These are phyloP conservation scores for Linnemannia zychae DNA, from an alignment of 192 early-diverging fungal species.

Conservation along the genomic window DNA sequence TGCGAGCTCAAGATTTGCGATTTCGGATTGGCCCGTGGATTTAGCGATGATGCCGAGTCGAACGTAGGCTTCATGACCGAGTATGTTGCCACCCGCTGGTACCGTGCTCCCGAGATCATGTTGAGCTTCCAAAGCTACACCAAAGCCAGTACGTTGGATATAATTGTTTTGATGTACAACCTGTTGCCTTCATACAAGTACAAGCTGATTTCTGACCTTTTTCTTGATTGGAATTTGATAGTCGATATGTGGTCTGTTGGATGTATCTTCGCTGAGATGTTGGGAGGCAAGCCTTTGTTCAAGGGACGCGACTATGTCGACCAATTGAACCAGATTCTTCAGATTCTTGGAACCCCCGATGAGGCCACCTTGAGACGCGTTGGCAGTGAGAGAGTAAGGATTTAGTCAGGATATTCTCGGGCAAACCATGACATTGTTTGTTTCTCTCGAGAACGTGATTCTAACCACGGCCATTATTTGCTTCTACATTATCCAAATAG, in stretches of 20 bases:
- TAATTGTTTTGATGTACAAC: neutral
- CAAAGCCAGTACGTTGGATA: constrained; percentile 86
- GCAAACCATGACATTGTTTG: neutral
- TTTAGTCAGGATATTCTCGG: neutral
- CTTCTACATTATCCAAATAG: constrained; percentile 36
- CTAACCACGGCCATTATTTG: neutral
- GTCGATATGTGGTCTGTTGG: constrained; percentile 99
- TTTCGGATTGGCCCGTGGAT: constrained; percentile 97
- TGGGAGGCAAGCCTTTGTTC: constrained; percentile 94
- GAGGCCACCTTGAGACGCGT: constrained; percentile 89
- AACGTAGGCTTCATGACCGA: constrained; percentile 99
- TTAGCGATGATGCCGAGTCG: constrained; percentile 81
- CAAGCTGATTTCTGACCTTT: neutral
- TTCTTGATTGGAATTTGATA: constrained; percentile 12
- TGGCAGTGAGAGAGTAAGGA: constrained; percentile 86
- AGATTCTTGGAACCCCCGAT: constrained; percentile 94
- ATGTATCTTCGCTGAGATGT: constrained; percentile 98
- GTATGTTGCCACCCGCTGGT: constrained; percentile 99
- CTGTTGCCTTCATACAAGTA: neutral
- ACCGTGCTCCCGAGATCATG: constrained; percentile 99
- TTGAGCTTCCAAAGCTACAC: constrained; percentile 97
- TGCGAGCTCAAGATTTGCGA: constrained; percentile 99
- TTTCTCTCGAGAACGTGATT: neutral
- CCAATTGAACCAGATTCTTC: constrained; percentile 97
- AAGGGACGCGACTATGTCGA: constrained; percentile 99